These are phyloP conservation scores for Melaleuca quinquenervia DNA, from an alignment of 345 rosid species.

Conservation along the genomic window DNA sequence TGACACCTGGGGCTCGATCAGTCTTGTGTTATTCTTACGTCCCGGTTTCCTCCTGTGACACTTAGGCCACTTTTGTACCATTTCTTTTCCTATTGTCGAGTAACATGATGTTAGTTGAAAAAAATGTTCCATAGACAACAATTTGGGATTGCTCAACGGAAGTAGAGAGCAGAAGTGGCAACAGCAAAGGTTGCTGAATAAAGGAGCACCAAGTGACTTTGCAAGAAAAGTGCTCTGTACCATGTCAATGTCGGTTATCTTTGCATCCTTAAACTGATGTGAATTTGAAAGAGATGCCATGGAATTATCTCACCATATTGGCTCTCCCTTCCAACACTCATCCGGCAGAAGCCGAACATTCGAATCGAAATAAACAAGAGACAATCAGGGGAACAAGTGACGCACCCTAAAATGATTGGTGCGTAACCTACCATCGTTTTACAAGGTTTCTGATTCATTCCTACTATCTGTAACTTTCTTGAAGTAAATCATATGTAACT, in stretches of 20 bases:
- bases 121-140: background rate
- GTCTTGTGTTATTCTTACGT: background rate
- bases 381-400: background rate
- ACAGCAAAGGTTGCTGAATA: background rate
- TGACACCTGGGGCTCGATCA: background rate
- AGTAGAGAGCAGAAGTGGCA: background rate
- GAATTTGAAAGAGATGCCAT: background rate
- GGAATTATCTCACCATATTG: background rate
- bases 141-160: background rate
- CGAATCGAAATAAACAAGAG: background rate
- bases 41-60: background rate
- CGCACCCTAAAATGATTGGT: background rate
- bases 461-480: background rate
- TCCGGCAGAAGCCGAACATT: accelerated
- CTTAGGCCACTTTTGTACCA: background rate
- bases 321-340: background rate
- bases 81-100: background rate
- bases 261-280: background rate
- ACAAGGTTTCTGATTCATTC: background rate
- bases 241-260: background rate
- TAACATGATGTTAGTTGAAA: background rate
- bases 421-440: background rate
- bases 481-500: background rate
- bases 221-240: background rate
- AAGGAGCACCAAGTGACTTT: background rate